Conservation (phyloP, 352 stramenopile genomes). For the Phytophthora sp. region DNA sequence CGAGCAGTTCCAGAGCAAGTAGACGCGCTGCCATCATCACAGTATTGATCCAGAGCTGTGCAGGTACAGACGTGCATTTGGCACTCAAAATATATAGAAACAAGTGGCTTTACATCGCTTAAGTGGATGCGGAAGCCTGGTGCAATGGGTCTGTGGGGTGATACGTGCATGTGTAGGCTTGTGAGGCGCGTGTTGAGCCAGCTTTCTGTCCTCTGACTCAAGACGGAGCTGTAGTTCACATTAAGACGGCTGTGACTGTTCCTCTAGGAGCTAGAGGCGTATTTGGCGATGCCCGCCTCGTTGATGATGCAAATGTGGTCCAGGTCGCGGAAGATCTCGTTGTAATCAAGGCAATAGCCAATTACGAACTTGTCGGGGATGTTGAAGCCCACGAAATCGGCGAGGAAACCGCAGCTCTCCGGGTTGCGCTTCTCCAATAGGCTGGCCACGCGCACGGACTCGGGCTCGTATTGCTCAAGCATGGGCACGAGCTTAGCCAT, state of each 20-base stretch:
- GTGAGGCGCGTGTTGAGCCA: too few species aligned
- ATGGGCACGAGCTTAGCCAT: conserved; percentile 92
- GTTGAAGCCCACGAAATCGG: conserved; percentile 96
- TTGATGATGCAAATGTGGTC: conserved; percentile 97
- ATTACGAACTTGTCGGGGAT: conserved; percentile 96
- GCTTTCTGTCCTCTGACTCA: too few species aligned
- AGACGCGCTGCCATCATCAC: conserved; percentile 26
- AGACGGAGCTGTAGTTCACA: neutral
- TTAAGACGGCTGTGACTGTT: neutral
- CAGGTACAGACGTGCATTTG: neutral
- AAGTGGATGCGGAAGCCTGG: neutral
- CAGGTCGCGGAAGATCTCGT: conserved; percentile 96
- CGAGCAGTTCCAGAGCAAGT: conserved; percentile 75
- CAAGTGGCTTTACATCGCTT: conserved; percentile 7
- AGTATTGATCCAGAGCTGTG: neutral
- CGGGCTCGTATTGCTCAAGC: conserved; percentile 79
- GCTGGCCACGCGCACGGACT: conserved; percentile 90
- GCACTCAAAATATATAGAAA: conserved; percentile 30
- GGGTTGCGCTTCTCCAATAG: conserved; percentile 95
- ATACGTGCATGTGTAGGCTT: conserved; percentile 4
- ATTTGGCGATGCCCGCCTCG: conserved; percentile 91
- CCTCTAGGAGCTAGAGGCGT: conserved; percentile 58
- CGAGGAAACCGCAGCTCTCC: conserved; percentile 88
- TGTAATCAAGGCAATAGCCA: conserved; percentile 98
- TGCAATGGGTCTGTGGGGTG: neutral